Evolutionary conservation across 345 rosid genomes (phyloP).

Genomic region (Arabis alpina): DNA sequence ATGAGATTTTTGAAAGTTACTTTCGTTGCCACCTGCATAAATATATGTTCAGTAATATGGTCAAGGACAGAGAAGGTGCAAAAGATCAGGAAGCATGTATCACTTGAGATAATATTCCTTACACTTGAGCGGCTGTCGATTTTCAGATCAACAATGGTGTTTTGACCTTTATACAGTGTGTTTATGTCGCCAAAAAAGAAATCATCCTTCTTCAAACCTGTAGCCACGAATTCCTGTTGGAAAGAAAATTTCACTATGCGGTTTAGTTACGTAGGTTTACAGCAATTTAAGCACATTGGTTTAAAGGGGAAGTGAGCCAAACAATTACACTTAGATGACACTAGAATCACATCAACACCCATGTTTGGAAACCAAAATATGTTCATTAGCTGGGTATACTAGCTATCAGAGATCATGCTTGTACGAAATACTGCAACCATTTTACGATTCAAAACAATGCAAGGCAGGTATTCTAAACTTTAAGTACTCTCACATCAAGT

Average conservation of each 20-base stretch:
- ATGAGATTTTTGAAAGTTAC: conserved; percentile 64
- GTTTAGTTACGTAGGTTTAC: conserved; percentile 7
- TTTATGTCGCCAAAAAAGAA: conserved; percentile 71
- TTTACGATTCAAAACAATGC: not conserved
- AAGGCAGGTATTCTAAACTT: not conserved
- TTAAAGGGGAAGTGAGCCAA: not conserved
- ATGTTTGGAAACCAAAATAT: conserved; percentile 16
- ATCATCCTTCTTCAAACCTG: conserved; percentile 70
- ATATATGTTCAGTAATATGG: conserved; percentile 12
- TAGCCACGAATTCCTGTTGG: conserved; percentile 71
- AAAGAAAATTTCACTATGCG: conserved; percentile 14
- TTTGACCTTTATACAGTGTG: conserved; percentile 62
- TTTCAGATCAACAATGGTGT: conserved; percentile 72
- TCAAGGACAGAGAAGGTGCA: not conserved
- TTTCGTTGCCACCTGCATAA: conserved; percentile 65
- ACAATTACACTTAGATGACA: not conserved
- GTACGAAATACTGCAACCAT: not conserved
- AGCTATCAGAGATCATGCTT: conserved; percentile 12
- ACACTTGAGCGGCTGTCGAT: conserved; percentile 77
- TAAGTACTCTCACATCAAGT: not conserved
- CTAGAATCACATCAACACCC: conserved; percentile 5
- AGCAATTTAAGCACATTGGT: not conserved
- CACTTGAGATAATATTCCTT: conserved; percentile 30
- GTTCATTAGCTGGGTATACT: not conserved
- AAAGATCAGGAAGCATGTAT: conserved; percentile 13